phyloP scores from a whole-genome alignment of 164 flowering plant species.

The Aristolochia californica region DNA sequence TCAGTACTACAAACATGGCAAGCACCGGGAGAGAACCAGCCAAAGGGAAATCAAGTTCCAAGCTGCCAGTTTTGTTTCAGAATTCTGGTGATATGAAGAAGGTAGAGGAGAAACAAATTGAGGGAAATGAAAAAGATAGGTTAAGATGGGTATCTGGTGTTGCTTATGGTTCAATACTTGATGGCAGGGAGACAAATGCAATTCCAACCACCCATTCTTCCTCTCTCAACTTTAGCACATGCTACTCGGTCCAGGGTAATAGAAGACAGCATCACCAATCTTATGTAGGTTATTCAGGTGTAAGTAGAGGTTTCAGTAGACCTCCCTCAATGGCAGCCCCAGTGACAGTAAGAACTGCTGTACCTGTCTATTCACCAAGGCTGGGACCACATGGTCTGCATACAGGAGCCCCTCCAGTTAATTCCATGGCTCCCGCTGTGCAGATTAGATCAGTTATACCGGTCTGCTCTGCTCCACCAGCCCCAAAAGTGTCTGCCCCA shows the following conservation, averaged over 20 bases:
- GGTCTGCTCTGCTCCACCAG: slow-evolving; percentile 40
- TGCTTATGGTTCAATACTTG: background rate
- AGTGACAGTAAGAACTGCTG: slow-evolving; percentile 1
- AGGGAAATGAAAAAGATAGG: slow-evolving; percentile 11
- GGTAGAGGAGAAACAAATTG: slow-evolving; percentile 7
- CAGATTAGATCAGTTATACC: slow-evolving; percentile 42
- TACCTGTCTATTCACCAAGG: slow-evolving; percentile 4
- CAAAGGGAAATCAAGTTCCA: slow-evolving; percentile 4
- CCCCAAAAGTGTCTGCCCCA: slow-evolving; percentile 6
- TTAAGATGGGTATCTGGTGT: slow-evolving; percentile 3
- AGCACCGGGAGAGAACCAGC: slow-evolving; percentile 7
- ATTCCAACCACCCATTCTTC: too few relatives aligned
- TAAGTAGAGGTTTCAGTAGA: slow-evolving; percentile 4
- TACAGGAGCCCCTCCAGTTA: slow-evolving; percentile 5
- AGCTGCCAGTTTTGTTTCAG: background rate
- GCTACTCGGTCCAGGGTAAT: too few relatives aligned
- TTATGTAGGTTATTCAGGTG: slow-evolving; percentile 5
- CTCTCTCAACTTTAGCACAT: too few relatives aligned
- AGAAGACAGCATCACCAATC: slow-evolving; percentile 4
- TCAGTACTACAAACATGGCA: background rate
- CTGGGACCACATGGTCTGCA: background rate
- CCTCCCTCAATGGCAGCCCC: background rate
- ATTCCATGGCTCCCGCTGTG: slow-evolving; percentile 37
- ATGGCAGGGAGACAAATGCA: slow-evolving; percentile 2
- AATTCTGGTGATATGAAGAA: background rate